Evolutionary conservation across 2,329 filamentous ascomycete species (phyloP), one percentile per base, ranked within the genome.

Genomic region (Coniochaeta pulveracea): DNA sequence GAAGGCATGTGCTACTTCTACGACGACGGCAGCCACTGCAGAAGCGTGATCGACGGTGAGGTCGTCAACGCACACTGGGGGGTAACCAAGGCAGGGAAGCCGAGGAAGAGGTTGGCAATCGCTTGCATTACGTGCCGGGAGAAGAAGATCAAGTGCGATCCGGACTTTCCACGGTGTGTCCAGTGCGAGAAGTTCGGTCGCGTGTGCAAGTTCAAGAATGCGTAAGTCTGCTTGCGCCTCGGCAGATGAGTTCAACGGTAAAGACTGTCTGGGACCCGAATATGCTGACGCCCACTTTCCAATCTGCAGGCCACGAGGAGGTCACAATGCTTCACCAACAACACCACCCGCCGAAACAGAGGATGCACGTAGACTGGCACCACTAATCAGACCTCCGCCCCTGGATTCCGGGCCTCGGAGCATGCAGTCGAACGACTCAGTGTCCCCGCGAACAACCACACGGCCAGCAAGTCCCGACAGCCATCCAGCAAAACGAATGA

Each of bases 101-200:
- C 88, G 30, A 75, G 88, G 44, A 95, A 95, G 61, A 72, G 88
- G 36, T 66, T 94, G 36, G 86, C 88, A 16, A 86, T 93, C 52
- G 85, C 85, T n/a, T 95, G 88, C 51, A 69, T 93, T 37, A 91
- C 85, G 10, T 95, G 88, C 54, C 75, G 88, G 33, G 86, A 94
- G 60, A 95, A 94, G 74, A 95, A 94, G 66, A 93, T 95, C 61
- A 94, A 93, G 56, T 95, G 88, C 50, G 85, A 94, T 43, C 88
- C 86, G 2, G 85, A 88, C 46, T 80, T 76, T 43, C 83, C 83
- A 24, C 85, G 85, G 45, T 95, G 88, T 47, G 73, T 88, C 34
- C 86, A 94, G 57, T 95, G 88, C 54, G 81, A 91, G 52, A 94
- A 93, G 60, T 89, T 89, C 50, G 85, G 86, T 36, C 72, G 85